phyloP scores from a whole-genome alignment of 768 basidiomycete species.

The Lyophyllum atratum region DNA sequence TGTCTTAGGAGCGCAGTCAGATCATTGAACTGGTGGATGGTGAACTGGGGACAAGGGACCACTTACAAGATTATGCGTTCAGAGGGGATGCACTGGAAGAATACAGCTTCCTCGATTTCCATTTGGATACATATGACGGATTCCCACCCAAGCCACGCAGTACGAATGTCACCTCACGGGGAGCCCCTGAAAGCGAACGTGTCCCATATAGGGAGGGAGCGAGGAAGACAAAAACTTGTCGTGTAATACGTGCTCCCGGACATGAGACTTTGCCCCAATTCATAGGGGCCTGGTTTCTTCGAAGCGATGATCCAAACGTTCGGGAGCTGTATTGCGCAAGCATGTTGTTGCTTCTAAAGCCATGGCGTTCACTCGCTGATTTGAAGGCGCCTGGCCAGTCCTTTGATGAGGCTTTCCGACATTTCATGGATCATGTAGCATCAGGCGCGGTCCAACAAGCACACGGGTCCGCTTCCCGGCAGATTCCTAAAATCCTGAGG shows the following conservation, averaged over 20 bases:
- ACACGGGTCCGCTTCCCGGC: too few relatives aligned
- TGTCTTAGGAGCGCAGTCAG: too few relatives aligned
- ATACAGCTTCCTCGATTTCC: slow-evolving; percentile 15
- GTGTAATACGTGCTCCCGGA: slow-evolving; percentile 19
- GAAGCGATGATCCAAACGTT: slow-evolving; percentile 16
- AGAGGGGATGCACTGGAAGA: slow-evolving; percentile 14
- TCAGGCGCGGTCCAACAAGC: too few relatives aligned
- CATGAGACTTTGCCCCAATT: slow-evolving; percentile 38
- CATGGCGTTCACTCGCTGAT: slow-evolving; percentile 30
- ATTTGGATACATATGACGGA: slow-evolving; percentile 23
- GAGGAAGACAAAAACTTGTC: slow-evolving; percentile 2
- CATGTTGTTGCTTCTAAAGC: slow-evolving; percentile 35
- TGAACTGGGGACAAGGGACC: slow-evolving; percentile 13
- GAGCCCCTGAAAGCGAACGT: slow-evolving; percentile 7
- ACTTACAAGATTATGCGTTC: slow-evolving; percentile 21
- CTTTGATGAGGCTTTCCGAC: slow-evolving; percentile 22
- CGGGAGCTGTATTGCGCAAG: slow-evolving; percentile 28
- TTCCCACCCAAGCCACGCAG: too few relatives aligned
- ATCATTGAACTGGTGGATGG: not conserved
- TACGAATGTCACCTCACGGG: too few relatives aligned
- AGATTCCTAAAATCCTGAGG: slow-evolving; percentile 11
- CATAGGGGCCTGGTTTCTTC: slow-evolving; percentile 32
- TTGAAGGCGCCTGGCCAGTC: slow-evolving; percentile 15
- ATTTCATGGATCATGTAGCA: slow-evolving; percentile 14
- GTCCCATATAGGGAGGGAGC: slow-evolving; percentile 21